Percentiles rank a stretch among this genome's conserved stretches.
Conservation (phyloP, 495 filamentous ascomycete species). For the Haplographium delicatum region DNA sequence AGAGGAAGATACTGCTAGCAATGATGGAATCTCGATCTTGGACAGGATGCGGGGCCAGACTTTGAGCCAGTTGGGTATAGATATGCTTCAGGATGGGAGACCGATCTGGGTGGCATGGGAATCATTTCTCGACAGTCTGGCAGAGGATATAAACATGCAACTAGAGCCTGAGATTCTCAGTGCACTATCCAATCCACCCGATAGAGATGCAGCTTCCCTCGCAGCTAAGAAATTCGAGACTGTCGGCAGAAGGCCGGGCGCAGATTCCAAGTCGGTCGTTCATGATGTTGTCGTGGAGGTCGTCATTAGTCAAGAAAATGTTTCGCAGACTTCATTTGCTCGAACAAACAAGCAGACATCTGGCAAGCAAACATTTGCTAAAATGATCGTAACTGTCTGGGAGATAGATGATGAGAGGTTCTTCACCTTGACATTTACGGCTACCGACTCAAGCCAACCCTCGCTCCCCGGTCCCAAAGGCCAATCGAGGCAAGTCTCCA, state of each 20-base stretch:
- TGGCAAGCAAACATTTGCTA: constrained; percentile 32
- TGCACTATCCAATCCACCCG: not conserved
- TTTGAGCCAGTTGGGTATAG: constrained; percentile 55
- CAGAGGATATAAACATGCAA: constrained; percentile 36
- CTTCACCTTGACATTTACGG: constrained; percentile 63
- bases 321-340: constrained; percentile 19
- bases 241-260: not conserved
- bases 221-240: constrained; percentile 13
- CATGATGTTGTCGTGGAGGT: constrained; percentile 54
- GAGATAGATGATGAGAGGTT: constrained; percentile 51
- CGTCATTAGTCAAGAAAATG: constrained; percentile 35
- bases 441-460: constrained; percentile 31
- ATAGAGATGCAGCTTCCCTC: constrained; percentile 14
- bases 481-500: constrained; percentile 24
- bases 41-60: constrained; percentile 47
- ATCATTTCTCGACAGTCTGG: constrained; percentile 45
- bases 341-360: not conserved
- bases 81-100: constrained; percentile 53
- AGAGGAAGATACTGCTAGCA: constrained; percentile 22
- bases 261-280: constrained; percentile 19
- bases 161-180: not conserved
- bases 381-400: constrained; percentile 66
- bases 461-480: constrained; percentile 18
- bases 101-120: constrained; percentile 52
- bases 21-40: constrained; percentile 33